A percentile compares a stretch with the other conserved stretches of the same genome.
Evolutionary conservation across 495 filamentous ascomycete genomes (phyloP).

Genomic region (Clavariopsis aquatica): DNA sequence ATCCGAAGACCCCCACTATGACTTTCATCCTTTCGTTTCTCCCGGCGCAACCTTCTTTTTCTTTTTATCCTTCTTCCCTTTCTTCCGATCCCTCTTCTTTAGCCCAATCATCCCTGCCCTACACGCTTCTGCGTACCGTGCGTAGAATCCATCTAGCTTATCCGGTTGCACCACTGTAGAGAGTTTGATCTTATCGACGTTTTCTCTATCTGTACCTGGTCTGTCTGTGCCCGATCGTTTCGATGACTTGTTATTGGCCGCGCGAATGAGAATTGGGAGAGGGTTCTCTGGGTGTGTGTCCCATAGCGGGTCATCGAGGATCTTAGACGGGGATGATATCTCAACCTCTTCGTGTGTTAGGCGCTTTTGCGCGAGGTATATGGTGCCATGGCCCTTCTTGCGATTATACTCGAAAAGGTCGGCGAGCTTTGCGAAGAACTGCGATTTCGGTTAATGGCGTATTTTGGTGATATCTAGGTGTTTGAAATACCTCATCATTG

Average conservation of each 20-base stretch:
- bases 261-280: conserved; percentile 76
- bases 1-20: neutral
- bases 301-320: conserved; percentile 50
- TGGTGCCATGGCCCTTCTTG: conserved; percentile 68
- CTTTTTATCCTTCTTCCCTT: conserved; percentile 70
- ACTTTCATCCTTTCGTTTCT: conserved; percentile 56
- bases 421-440: conserved; percentile 86
- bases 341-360: conserved; percentile 33
- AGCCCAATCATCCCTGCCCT: conserved; percentile 82
- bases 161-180: conserved; percentile 78
- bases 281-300: conserved; percentile 59
- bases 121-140: conserved; percentile 86
- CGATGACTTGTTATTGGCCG: conserved; percentile 72
- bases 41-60: conserved; percentile 68
- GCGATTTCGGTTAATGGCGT: conserved; percentile 29
- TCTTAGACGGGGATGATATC: conserved; percentile 32
- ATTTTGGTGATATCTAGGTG: neutral
- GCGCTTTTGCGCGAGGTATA: conserved; percentile 86
- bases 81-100: conserved; percentile 90
- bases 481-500: conserved; percentile 67
- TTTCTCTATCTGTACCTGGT: conserved; percentile 43
- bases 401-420: conserved; percentile 71
- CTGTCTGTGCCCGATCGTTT: conserved; percentile 44
- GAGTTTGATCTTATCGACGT: conserved; percentile 69
- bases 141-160: conserved; percentile 77